Base-by-base conservation (phyloP, 2,329 filamentous ascomycete genomes). In the Aureobasidium namibiae region DNA sequence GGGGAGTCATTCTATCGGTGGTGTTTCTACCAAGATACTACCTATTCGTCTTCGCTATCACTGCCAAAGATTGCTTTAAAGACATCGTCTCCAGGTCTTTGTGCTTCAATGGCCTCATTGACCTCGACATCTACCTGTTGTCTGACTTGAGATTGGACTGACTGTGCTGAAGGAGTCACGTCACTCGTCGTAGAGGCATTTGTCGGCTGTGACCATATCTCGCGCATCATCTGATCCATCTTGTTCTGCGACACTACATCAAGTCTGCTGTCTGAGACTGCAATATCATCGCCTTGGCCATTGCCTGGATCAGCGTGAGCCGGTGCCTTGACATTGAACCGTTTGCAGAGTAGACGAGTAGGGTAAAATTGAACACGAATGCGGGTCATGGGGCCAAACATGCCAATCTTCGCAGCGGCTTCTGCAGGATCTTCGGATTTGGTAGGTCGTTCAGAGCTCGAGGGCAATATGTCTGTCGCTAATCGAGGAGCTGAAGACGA, bases 31-130 rank as follows among this genome's bases (percentile, higher is more conserved):
- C 9, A n/a, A 16, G 33, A 39, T n/a, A n/a, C n/a, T 3, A 9
- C 24, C 33, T 57, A 64, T n/a, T 70, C 67, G 44, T 69, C 67
- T 42, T 69, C 68, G 62, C 82, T 76, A 59, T 90, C 87, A 65
- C 90, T 88, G 6, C 92, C 92, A 80, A 97, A 97, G 31, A 97
- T 91, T n/a, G 90, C 89, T 65, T 84, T 89, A 67, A 96, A 91
- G 0, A 96, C 86, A 44, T 88, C 89, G 50, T 92, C 89, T 16
- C 87, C 85, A 0, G 91, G 89, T 57, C 84, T 81, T 66, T 85
- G 79, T 0, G 82, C 86, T 68, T 95, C 89, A 10, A 95, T 69
- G 4, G 88, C 89, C 60, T 90, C 87, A 66, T 96, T 96, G 64
- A 78, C 82, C 63, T 90, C 88, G 0, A 85, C 81, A 69, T 95